phyloP scores from a whole-genome alignment of 2,329 filamentous ascomycete genomes.

The Metarhizium brunneum region DNA sequence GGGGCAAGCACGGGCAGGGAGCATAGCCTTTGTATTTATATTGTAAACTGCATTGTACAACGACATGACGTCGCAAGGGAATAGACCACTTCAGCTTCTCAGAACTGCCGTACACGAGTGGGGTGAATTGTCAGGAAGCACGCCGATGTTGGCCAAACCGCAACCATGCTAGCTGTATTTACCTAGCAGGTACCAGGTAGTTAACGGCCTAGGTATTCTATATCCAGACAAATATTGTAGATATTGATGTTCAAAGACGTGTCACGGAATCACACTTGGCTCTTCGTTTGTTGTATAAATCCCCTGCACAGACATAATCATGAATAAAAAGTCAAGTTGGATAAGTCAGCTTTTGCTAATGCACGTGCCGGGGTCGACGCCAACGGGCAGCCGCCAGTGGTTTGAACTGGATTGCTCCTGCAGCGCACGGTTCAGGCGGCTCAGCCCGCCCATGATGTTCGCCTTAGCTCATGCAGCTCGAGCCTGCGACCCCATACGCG shows the following conservation, averaged over 20 bases:
- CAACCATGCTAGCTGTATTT: too few relatives aligned
- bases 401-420: not conserved
- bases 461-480: constrained; percentile 4
- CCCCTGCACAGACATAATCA: not conserved
- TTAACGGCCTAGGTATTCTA: too few relatives aligned
- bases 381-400: not conserved
- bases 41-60: constrained; percentile 4
- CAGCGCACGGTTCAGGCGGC: constrained; percentile 19
- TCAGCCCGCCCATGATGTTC: constrained; percentile 10
- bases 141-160: too few relatives aligned
- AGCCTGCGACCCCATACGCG: constrained; percentile 9
- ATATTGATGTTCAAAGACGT: too few relatives aligned
- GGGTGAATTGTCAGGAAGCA: too few relatives aligned
- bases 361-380: not conserved
- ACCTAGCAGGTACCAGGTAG: too few relatives aligned
- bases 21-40: constrained; percentile 3
- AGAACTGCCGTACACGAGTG: not conserved
- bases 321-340: too few relatives aligned
- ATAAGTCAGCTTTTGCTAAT: not conserved
- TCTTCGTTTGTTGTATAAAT: not conserved
- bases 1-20: not conserved
- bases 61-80: not conserved
- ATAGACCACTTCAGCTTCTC: not conserved
- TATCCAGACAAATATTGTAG: too few relatives aligned
- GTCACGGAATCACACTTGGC: not conserved